These are phyloP conservation scores for Cryptococcus jaspeensis DNA, from an alignment of 1,284 basidiomycete genomes.

Conservation along the genomic window DNA sequence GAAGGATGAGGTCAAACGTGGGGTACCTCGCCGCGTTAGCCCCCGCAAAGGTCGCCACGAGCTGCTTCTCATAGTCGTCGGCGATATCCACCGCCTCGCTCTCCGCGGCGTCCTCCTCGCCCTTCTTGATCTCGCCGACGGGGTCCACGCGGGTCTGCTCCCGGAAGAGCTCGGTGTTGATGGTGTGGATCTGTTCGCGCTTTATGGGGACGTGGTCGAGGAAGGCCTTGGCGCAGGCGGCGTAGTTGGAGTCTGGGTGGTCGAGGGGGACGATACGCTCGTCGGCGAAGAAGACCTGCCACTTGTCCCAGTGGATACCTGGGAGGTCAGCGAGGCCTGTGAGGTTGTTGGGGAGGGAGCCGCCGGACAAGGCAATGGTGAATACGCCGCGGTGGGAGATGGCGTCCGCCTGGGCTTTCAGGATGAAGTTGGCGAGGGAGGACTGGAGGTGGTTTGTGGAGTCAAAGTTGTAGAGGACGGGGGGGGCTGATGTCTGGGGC, in stretches of 20 bases:
- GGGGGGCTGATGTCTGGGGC: conserved; percentile 52
- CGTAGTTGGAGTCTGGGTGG: conserved; percentile 77
- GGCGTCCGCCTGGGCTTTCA: conserved; percentile 86
- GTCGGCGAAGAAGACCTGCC: conserved; percentile 5
- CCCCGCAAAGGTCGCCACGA: conserved; percentile 85
- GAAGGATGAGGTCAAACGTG: conserved; percentile 88
- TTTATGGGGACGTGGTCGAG: conserved; percentile 79
- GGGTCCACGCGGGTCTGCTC: conserved; percentile 50
- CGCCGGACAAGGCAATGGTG: conserved; percentile 89
- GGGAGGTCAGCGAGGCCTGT: conserved; percentile 4
- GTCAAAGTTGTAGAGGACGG: conserved; percentile 75
- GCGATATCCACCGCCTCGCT: conserved; percentile 75
- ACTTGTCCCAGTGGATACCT: conserved; percentile 46
- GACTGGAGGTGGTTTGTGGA: conserved; percentile 55
- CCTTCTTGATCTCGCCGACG: conserved; percentile 51
- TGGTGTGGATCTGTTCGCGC: conserved; percentile 73
- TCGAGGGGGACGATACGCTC: conserved; percentile 15
- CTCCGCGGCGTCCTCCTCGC: conserved; percentile 45
- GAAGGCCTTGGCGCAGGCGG: conserved; percentile 70
- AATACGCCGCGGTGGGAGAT: conserved; percentile 85
- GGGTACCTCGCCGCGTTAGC: conserved; percentile 90
- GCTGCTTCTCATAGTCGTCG: conserved; percentile 89
- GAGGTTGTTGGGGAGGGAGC: conserved; percentile 81
- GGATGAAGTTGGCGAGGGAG: conserved; percentile 67
- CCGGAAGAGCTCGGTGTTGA: conserved; percentile 66